These are phyloP conservation scores for Aspergillus ochraceoroseus DNA, from an alignment of 2,329 filamentous ascomycete genomes.

Conservation along the genomic window DNA sequence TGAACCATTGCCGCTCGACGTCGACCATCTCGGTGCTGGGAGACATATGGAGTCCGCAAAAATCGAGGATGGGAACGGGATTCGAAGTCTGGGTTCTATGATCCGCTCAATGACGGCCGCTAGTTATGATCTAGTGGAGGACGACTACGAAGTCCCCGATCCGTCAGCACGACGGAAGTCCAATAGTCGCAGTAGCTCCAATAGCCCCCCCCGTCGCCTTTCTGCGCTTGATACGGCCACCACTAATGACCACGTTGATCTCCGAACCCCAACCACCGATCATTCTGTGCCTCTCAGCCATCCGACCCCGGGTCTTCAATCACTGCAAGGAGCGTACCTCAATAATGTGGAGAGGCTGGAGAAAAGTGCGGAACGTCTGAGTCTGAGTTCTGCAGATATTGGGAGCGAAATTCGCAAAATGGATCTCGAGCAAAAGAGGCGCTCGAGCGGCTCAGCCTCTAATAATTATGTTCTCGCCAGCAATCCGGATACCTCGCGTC, in stretches of 20 bases:
- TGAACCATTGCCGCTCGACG: slow-evolving; percentile 30
- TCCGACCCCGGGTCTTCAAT: slow-evolving; percentile 48
- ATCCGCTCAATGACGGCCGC: slow-evolving; percentile 37
- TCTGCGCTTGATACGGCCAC: slow-evolving; percentile 27
- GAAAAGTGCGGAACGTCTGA: slow-evolving; percentile 47
- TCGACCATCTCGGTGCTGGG: slow-evolving; percentile 31
- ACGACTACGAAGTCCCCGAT: slow-evolving; percentile 42
- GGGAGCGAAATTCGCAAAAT: slow-evolving; percentile 45
- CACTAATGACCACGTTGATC: slow-evolving; percentile 13
- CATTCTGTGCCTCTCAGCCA: slow-evolving; percentile 44
- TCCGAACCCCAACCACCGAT: slow-evolving; percentile 41
- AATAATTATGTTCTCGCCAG: slow-evolving; percentile 43
- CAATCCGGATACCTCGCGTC: slow-evolving; percentile 40
- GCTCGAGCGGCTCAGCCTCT: slow-evolving; percentile 41
- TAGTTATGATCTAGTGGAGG: slow-evolving; percentile 46
- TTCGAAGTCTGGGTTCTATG: slow-evolving; percentile 30
- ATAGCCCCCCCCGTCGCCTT: slow-evolving; percentile 23
- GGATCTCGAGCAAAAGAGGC: slow-evolving; percentile 43
- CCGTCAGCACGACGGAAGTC: slow-evolving; percentile 22
- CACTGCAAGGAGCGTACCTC: slow-evolving; percentile 48
- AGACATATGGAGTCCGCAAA: slow-evolving; percentile 28
- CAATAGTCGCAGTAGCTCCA: slow-evolving; percentile 17
- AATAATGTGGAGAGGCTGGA: slow-evolving; percentile 50
- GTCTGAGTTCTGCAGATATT: slow-evolving; percentile 44
- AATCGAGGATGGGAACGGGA: slow-evolving; percentile 23